Percentiles rank a stretch among this genome's conserved stretches.
These are phyloP conservation scores for Bryoerythrophyllum caledonicum DNA, from an alignment of 225 moss, liverwort and hornwort genomes.

Conservation along the genomic window DNA sequence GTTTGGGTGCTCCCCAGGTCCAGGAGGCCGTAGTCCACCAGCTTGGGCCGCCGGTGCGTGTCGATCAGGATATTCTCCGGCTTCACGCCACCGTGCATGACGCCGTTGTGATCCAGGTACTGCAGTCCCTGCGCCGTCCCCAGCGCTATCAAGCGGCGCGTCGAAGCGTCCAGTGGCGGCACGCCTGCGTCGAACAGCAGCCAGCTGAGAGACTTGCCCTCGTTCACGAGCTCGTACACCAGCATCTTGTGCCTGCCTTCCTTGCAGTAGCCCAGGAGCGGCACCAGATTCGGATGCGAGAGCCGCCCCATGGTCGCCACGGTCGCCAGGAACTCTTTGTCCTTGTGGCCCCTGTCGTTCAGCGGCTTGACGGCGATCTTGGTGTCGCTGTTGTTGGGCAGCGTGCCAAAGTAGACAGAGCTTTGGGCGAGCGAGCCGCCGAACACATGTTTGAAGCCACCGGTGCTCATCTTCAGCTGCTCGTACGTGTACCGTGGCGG, in stretches of 20 bases:
- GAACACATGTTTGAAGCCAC: constrained; percentile 53
- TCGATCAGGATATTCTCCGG: constrained; percentile 74
- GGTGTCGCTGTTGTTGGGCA: constrained; percentile 27
- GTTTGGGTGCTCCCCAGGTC: constrained; percentile 31
- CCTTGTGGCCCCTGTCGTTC: constrained; percentile 28
- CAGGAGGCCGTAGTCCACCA: constrained; percentile 57
- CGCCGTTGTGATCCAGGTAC: constrained; percentile 28
- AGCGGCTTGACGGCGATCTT: constrained; percentile 71
- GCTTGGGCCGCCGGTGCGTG: constrained; percentile 38
- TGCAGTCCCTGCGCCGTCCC: constrained; percentile 60
- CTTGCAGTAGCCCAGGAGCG: constrained; percentile 58
- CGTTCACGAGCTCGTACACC: constrained; percentile 63
- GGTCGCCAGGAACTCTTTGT: constrained; percentile 56
- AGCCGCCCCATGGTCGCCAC: constrained; percentile 50
- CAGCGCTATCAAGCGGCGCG: constrained; percentile 49
- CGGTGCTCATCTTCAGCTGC: constrained; percentile 52
- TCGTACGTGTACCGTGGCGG: constrained; percentile 51
- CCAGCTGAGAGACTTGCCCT: constrained; percentile 60
- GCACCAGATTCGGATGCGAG: constrained; percentile 56
- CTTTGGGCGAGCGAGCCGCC: constrained; percentile 43
- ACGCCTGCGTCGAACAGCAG: constrained; percentile 54
- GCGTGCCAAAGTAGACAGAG: constrained; percentile 49
- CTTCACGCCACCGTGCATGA: constrained; percentile 60
- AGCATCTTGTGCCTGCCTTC: constrained; percentile 57
- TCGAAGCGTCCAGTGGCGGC: constrained; percentile 33